phyloP scores from a whole-genome alignment of 805 yeast genomes.

The Metschnikowia matae region DNA sequence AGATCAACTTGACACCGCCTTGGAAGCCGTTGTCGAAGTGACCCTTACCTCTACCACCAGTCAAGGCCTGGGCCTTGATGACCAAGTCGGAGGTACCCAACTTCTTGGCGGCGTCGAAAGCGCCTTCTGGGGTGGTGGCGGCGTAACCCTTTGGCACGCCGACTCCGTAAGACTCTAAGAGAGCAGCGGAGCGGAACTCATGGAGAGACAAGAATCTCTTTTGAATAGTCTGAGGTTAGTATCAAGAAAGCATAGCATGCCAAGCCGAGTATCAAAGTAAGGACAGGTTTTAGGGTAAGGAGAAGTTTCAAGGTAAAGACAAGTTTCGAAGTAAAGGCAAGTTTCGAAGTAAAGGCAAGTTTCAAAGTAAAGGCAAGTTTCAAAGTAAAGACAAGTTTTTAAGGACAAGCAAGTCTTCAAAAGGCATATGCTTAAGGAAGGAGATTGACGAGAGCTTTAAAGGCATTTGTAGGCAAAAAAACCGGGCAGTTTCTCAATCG shows the following conservation, averaged over 20 bases:
- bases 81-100: slow-evolving; percentile 81
- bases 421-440: too few relatives aligned
- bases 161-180: slow-evolving; percentile 77
- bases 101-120: slow-evolving; percentile 73
- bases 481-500: not conserved
- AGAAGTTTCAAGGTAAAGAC: too few relatives aligned
- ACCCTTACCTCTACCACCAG: slow-evolving; percentile 99
- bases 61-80: slow-evolving; percentile 95
- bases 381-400: too few relatives aligned
- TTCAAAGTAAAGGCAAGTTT: too few relatives aligned
- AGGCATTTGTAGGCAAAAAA: not conserved
- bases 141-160: slow-evolving; percentile 91
- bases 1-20: slow-evolving; percentile 93
- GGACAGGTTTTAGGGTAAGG: too few relatives aligned
- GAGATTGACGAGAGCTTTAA: too few relatives aligned
- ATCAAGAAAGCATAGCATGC: not conserved
- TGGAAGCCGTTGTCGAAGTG: slow-evolving; percentile 92
- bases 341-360: too few relatives aligned
- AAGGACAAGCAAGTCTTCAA: too few relatives aligned
- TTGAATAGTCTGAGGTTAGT: slow-evolving; percentile 32
- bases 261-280: too few relatives aligned
- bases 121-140: slow-evolving; percentile 86
- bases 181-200: slow-evolving; percentile 91
- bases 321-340: too few relatives aligned
- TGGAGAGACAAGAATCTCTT: slow-evolving; percentile 84